Percentiles rank a stretch among this genome's conserved stretches.
These are phyloP conservation scores for Talaromyces sp. DNA, from an alignment of 2,329 filamentous ascomycete species.

Conservation along the genomic window DNA sequence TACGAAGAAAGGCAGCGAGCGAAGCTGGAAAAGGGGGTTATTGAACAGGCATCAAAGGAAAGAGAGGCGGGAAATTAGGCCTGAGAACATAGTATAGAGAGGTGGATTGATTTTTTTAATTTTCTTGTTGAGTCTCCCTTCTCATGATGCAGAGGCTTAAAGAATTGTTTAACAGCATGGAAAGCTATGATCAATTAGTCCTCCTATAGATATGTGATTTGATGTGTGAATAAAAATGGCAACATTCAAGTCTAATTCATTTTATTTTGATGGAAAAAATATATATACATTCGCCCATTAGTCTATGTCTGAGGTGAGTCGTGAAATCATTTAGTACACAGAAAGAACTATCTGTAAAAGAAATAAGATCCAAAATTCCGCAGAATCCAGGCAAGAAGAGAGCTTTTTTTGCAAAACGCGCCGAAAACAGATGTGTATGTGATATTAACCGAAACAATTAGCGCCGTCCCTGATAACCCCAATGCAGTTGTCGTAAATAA, in stretches of 20 bases:
- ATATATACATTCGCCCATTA: neutral
- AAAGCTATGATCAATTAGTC: neutral
- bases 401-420: constrained; percentile 10
- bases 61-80: constrained; percentile 4
- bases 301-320: neutral
- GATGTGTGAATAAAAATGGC: neutral
- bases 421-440: constrained; percentile 5
- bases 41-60: constrained; percentile 51
- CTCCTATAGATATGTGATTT: neutral
- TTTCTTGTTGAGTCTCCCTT: neutral
- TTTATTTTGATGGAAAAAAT: neutral
- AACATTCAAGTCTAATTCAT: neutral
- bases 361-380: neutral
- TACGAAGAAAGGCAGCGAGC: constrained; percentile 89
- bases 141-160: neutral
- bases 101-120: neutral
- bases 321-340: neutral
- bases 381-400: neutral
- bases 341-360: neutral
- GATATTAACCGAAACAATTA: constrained; percentile 3
- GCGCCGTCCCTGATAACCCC: constrained; percentile 12
- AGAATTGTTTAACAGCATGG: neutral
- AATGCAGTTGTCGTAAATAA: constrained; percentile 9
- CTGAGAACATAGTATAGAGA: neutral
- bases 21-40: constrained; percentile 80